Percentiles rank a stretch among this genome's conserved stretches.
Conservation (phyloP, 768 basidiomycete species). For the Tubosaeta sp. region DNA sequence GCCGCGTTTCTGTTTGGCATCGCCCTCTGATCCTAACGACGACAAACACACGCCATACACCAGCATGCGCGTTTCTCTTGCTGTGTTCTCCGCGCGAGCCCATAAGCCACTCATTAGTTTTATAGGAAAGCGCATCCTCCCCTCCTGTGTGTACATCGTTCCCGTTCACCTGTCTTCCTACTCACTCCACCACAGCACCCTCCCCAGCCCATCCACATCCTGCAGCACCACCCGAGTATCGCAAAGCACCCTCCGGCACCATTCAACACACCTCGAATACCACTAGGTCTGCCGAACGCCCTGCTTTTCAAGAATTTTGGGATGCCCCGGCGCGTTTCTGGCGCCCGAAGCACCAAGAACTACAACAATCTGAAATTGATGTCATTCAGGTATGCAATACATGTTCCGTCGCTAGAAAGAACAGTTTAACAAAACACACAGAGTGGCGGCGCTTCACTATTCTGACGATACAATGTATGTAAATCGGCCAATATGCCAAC, state of each 20-base stretch:
- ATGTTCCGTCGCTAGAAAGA: neutral
- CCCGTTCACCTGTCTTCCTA: neutral
- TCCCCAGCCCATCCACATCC: constrained; percentile 55
- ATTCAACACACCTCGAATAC: constrained; percentile 30
- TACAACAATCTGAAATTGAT: constrained; percentile 60
- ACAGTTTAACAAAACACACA: constrained; percentile 5
- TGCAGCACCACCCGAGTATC: constrained; percentile 59
- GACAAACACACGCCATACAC: constrained; percentile 16
- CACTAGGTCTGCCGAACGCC: constrained; percentile 1
- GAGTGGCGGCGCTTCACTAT: constrained; percentile 68
- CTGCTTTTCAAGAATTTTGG: constrained; percentile 53
- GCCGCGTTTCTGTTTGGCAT: constrained; percentile 16
- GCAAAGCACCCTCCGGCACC: constrained; percentile 45
- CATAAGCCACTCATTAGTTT: constrained; percentile 64
- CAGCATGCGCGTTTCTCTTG: constrained; percentile 30
- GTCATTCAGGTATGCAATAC: constrained; percentile 51
- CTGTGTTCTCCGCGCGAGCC: constrained; percentile 36
- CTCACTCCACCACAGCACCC: constrained; percentile 30
- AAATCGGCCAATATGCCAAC: neutral
- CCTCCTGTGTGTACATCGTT: constrained; percentile 36
- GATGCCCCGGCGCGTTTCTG: constrained; percentile 60
- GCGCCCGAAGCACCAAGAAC: constrained; percentile 43
- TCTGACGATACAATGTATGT: constrained; percentile 16
- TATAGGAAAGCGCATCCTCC: constrained; percentile 53
- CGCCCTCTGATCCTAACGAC: constrained; percentile 16